A percentile compares a stretch with the other conserved stretches of the same genome.
These are phyloP conservation scores for Mrakia blollopis DNA, from an alignment of 768 basidiomycete genomes.

Conservation along the genomic window DNA sequence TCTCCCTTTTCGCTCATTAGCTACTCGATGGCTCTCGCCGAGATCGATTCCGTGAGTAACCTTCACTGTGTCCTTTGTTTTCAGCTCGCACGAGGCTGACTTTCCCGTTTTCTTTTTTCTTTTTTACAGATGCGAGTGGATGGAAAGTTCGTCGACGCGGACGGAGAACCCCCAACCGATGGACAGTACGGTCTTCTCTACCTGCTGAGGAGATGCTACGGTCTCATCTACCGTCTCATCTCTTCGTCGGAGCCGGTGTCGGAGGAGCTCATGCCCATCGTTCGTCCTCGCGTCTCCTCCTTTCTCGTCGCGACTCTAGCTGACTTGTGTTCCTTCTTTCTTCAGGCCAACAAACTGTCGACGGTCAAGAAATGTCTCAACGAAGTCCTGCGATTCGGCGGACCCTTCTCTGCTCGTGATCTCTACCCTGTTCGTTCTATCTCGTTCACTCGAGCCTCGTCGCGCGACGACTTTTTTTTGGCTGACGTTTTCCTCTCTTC, in stretches of 20 bases:
- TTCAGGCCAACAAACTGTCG: constrained; percentile 87
- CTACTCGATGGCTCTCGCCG: constrained; percentile 85
- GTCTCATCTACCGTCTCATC: constrained; percentile 85
- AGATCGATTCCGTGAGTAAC: constrained; percentile 60
- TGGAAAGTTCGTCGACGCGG: constrained; percentile 91
- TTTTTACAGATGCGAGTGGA: constrained; percentile 75
- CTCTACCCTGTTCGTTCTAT: constrained; percentile 72
- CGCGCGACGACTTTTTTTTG: background rate
- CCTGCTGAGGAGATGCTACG: constrained; percentile 61
- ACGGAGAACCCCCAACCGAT: constrained; percentile 73
- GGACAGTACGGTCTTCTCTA: constrained; percentile 65
- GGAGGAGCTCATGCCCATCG: constrained; percentile 95
- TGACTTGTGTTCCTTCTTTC: background rate
- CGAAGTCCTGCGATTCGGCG: constrained; percentile 91
- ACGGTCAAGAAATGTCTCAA: constrained; percentile 96
- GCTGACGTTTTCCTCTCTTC: constrained; percentile 36
- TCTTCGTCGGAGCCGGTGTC: constrained; percentile 96
- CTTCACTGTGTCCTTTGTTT: background rate
- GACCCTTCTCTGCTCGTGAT: constrained; percentile 84
- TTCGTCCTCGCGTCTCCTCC: constrained; percentile 45
- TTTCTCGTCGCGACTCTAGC: background rate
- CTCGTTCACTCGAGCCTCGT: background rate
- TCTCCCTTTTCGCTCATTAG: constrained; percentile 47
- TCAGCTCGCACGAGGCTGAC: background rate
- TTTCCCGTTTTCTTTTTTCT: no score